A percentile compares a stretch with the other conserved stretches of the same genome.
phyloP scores from a whole-genome alignment of 192 early-diverging fungal genomes.

The Lobosporangium transversale region DNA sequence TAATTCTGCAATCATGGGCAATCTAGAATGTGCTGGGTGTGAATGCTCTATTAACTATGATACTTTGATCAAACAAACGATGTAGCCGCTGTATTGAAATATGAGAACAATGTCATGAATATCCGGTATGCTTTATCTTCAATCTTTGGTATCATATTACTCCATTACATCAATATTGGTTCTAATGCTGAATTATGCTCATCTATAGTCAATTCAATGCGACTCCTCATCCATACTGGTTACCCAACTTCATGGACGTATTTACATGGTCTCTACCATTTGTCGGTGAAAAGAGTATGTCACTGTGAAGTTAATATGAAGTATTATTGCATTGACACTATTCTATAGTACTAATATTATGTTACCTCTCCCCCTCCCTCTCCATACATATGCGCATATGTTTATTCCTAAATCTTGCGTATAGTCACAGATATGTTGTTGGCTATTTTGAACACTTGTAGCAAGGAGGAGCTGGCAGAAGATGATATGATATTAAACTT shows the following conservation, averaged over 20 bases:
- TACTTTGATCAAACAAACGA: neutral
- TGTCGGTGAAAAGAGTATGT: conserved; percentile 94
- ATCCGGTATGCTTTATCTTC: conserved; percentile 82
- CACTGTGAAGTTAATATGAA: no score
- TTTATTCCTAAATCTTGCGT: no score
- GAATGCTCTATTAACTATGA: no score
- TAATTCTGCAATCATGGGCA: no score
- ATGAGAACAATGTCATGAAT: conserved; percentile 99
- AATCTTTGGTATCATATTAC: neutral
- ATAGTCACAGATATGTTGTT: conserved; percentile 96
- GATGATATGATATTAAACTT: conserved; percentile 58
- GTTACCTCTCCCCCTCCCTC: no score
- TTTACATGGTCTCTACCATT: conserved; percentile 98
- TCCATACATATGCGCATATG: no score
- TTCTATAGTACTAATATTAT: no score
- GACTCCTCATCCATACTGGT: conserved; percentile 97
- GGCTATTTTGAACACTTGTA: conserved; percentile 94
- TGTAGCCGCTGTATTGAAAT: conserved; percentile 92
- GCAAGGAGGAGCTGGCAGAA: conserved; percentile 89
- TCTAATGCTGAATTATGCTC: neutral
- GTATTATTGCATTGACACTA: no score
- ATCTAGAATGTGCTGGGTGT: neutral
- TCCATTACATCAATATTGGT: neutral
- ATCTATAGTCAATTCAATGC: conserved; percentile 72
- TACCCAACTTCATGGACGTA: conserved; percentile 99